Evolutionary conservation across 192 early-diverging fungal species (phyloP).

Genomic region (Entomortierella chlamydospora): DNA sequence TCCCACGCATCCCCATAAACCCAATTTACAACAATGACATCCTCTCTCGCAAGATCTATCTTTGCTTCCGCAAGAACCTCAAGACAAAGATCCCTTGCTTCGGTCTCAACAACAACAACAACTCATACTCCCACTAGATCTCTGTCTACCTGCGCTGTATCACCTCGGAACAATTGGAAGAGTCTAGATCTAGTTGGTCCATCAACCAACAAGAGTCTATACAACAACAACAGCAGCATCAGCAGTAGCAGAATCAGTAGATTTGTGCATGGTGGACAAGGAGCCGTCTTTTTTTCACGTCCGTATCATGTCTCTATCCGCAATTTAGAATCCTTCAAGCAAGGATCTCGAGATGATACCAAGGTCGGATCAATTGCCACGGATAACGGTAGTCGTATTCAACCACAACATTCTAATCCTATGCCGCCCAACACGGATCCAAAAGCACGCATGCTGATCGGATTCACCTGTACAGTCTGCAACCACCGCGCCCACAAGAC

Average conservation of each 20-base stretch:
- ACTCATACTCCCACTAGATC: neutral
- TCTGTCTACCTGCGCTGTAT: neutral
- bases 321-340: slow-evolving; percentile 17
- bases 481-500: slow-evolving; percentile 83
- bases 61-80: neutral
- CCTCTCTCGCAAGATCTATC: neutral
- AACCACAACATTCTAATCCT: slow-evolving; percentile 30
- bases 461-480: slow-evolving; percentile 97
- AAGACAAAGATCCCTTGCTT: neutral
- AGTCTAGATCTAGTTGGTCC: neutral
- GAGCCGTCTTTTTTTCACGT: neutral
- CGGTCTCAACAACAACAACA: neutral
- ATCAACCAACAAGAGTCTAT: neutral
- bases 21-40: neutral
- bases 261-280: neutral
- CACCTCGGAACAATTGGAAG: neutral
- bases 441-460: slow-evolving; percentile 78
- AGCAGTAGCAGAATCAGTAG: no score
- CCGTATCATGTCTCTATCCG: slow-evolving; percentile 43
- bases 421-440: slow-evolving; percentile 53
- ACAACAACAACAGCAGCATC: neutral
- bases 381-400: slow-evolving; percentile 4
- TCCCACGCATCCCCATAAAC: neutral
- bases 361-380: neutral
- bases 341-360: neutral